These are phyloP conservation scores for Ophiocordyceps sinensis DNA, from an alignment of 2,329 filamentous ascomycete species.

Conservation along the genomic window DNA sequence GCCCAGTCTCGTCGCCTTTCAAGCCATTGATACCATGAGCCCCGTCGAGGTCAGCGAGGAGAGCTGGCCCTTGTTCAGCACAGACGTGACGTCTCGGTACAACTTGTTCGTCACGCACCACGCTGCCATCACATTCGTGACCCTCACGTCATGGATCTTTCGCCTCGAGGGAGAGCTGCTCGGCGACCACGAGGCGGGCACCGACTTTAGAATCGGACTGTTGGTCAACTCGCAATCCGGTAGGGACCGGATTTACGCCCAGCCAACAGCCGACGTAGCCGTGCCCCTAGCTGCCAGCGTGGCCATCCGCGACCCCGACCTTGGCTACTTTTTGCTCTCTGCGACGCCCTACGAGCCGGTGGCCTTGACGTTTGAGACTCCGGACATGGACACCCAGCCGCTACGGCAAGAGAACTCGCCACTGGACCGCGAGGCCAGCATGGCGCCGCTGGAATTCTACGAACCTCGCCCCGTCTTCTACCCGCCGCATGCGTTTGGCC, in stretches of 20 bases:
- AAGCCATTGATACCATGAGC: conserved; percentile 45
- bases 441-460: conserved; percentile 35
- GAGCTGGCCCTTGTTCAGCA: conserved; percentile 48
- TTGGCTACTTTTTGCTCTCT: conserved; percentile 49
- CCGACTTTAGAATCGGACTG: conserved; percentile 46
- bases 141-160: conserved; percentile 48
- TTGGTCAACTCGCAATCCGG: conserved; percentile 44
- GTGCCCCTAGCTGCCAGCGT: conserved; percentile 38
- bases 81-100: conserved; percentile 47
- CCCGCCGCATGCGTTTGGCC: conserved; percentile 44
- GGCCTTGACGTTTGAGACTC: conserved; percentile 43
- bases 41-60: conserved; percentile 38
- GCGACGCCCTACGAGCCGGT: conserved; percentile 43
- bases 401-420: conserved; percentile 27
- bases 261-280: conserved; percentile 28
- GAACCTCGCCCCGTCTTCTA: conserved; percentile 54
- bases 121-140: conserved; percentile 44
- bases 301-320: conserved; percentile 43
- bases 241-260: conserved; percentile 43
- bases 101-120: conserved; percentile 48
- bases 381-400: conserved; percentile 35
- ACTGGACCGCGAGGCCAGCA: conserved; percentile 25
- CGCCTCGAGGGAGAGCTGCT: conserved; percentile 46
- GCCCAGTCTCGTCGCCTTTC: conserved; percentile 41
- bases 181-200: conserved; percentile 39